Evolutionary conservation across 305 asterid species (phyloP).

Genomic region (Solanum hybrid): DNA sequence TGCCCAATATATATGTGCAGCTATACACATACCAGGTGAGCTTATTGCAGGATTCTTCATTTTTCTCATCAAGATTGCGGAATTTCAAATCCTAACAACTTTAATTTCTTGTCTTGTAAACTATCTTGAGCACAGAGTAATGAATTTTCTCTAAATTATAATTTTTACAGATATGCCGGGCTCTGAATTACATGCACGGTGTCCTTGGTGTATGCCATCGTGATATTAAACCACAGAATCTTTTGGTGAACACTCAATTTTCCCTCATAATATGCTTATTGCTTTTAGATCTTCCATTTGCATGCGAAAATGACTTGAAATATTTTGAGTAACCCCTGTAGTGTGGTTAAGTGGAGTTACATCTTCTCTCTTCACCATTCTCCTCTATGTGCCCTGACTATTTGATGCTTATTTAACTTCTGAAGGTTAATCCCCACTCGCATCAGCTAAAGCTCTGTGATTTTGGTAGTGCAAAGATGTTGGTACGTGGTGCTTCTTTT

Average conservation of each 20-base stretch:
- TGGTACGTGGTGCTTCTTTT: conserved; percentile 39
- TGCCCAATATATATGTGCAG: conserved; percentile 76
- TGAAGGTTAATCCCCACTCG: conserved; percentile 80
- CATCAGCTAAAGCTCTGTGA: conserved; percentile 86
- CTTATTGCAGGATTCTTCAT: not conserved
- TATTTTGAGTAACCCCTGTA: not conserved
- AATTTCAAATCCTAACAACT: not conserved
- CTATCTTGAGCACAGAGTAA: not conserved
- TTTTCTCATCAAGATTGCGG: not conserved
- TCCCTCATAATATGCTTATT: not conserved
- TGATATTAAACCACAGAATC: conserved; percentile 85
- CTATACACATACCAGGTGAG: conserved; percentile 80
- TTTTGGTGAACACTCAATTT: conserved; percentile 45
- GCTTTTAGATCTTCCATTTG: not conserved
- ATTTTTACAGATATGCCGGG: conserved; percentile 64
- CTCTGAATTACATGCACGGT: conserved; percentile 66
- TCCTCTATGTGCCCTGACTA: not conserved
- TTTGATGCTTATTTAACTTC: not conserved
- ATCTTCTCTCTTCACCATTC: not conserved
- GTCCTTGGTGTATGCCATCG: conserved; percentile 83
- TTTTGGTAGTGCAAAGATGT: conserved; percentile 90
- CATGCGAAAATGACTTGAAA: not conserved
- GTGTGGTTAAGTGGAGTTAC: not conserved
- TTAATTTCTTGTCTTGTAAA: not conserved
- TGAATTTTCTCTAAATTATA: not conserved